These are phyloP conservation scores for Rheum nobile DNA, from an alignment of 148 eudicot species.

Conservation along the genomic window DNA sequence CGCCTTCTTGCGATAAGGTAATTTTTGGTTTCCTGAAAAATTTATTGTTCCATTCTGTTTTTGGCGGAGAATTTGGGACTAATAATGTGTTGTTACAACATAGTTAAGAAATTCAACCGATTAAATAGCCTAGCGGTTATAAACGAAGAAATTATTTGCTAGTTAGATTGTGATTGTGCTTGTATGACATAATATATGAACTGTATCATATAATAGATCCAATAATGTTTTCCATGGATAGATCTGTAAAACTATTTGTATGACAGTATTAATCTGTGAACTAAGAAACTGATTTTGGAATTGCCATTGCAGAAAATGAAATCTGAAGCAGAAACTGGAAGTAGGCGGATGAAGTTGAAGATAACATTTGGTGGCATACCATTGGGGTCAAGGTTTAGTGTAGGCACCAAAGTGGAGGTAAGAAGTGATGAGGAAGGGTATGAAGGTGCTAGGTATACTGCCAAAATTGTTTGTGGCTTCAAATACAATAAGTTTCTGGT, in stretches of 20 bases:
- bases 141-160: too few species aligned
- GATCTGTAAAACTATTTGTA: too few species aligned
- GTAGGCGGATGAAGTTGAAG: neutral
- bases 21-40: neutral
- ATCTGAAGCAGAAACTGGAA: neutral
- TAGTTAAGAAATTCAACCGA: too few species aligned
- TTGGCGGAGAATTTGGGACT: neutral
- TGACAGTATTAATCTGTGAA: neutral
- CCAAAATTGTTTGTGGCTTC: neutral
- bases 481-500: neutral
- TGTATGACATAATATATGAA: too few species aligned
- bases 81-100: too few species aligned
- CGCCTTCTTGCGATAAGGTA: neutral
- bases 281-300: neutral
- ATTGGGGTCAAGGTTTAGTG: neutral
- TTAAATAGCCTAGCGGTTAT: too few species aligned
- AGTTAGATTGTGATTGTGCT: too few species aligned
- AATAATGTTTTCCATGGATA: too few species aligned
- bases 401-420: conserved; percentile 1
- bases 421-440: neutral
- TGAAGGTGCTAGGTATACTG: conserved; percentile 5
- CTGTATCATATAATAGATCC: too few species aligned
- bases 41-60: neutral
- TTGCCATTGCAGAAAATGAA: neutral
- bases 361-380: neutral